Conservation (phyloP, 2,329 filamentous ascomycete genomes). For the Aspergillus sp. region DNA sequence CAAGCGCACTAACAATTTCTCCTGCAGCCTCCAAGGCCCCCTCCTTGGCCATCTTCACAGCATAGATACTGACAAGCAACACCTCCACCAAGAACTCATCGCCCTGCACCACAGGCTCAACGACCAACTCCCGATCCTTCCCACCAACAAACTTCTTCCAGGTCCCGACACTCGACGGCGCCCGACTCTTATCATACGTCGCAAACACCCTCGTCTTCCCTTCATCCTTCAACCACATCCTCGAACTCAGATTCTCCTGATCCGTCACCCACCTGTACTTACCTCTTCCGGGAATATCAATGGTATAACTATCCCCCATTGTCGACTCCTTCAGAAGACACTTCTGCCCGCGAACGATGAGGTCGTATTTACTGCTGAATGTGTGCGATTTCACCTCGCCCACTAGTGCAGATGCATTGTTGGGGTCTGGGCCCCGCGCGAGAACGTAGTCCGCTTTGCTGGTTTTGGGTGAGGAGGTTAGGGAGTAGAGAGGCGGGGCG, state of each 20-base stretch:
- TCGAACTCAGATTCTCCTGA: not conserved
- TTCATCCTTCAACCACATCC: constrained; percentile 4
- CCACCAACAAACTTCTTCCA: constrained; percentile 7
- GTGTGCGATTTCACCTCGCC: not conserved
- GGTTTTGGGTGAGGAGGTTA: not conserved
- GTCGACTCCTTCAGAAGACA: not conserved
- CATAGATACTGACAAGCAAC: constrained; percentile 2
- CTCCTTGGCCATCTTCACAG: not conserved
- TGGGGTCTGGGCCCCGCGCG: not conserved
- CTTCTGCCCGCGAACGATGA: not conserved
- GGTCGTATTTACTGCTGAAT: not conserved
- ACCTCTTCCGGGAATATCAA: not conserved
- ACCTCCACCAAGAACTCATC: constrained; percentile 3
- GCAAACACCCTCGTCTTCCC: not conserved
- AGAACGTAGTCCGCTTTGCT: constrained; percentile 5
- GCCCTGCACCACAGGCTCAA: not conserved
- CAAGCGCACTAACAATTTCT: not conserved
- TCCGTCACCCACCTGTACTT: not conserved
- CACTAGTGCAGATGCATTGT: not conserved
- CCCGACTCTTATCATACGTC: not conserved
- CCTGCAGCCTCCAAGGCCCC: not conserved
- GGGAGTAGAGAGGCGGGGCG: not conserved
- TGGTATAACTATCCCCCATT: not conserved
- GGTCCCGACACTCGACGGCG: not conserved
- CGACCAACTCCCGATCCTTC: not conserved